These are phyloP conservation scores for Xylogone sp. DNA, from an alignment of 2,329 filamentous ascomycete genomes.

Conservation along the genomic window DNA sequence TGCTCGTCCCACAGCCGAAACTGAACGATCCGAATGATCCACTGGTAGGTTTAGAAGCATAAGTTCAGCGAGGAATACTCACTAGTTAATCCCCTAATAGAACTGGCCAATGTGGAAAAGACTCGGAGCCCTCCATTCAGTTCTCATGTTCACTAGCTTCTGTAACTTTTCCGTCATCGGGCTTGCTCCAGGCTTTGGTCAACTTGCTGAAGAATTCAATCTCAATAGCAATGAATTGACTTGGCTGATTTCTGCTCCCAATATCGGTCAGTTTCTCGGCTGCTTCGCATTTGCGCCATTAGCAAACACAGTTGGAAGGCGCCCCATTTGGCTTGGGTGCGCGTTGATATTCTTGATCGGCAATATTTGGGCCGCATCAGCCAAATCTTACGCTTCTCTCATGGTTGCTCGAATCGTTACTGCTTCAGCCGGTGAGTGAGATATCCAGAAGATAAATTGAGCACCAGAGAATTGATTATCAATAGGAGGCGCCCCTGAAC, in stretches of 20 bases:
- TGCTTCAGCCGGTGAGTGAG: neutral
- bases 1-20: conserved; percentile 1
- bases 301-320: neutral
- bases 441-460: neutral
- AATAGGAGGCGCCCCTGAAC: conserved; percentile 45
- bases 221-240: neutral
- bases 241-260: neutral
- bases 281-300: neutral
- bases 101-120: neutral
- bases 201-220: neutral
- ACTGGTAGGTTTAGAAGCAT: neutral
- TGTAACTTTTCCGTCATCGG: neutral
- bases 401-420: neutral
- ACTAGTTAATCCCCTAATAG: neutral
- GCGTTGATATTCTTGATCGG: neutral
- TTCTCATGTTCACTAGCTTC: neutral
- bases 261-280: neutral
- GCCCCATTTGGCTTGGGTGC: neutral
- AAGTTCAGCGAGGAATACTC: no score
- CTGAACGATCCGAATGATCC: neutral
- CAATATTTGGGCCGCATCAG: conserved; percentile 1
- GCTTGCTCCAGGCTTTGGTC: neutral
- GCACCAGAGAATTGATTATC: neutral
- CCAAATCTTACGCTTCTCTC: neutral
- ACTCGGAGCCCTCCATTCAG: neutral